These are phyloP conservation scores for Colletotrichum lini DNA, from an alignment of 2,329 filamentous ascomycete species.

Conservation along the genomic window DNA sequence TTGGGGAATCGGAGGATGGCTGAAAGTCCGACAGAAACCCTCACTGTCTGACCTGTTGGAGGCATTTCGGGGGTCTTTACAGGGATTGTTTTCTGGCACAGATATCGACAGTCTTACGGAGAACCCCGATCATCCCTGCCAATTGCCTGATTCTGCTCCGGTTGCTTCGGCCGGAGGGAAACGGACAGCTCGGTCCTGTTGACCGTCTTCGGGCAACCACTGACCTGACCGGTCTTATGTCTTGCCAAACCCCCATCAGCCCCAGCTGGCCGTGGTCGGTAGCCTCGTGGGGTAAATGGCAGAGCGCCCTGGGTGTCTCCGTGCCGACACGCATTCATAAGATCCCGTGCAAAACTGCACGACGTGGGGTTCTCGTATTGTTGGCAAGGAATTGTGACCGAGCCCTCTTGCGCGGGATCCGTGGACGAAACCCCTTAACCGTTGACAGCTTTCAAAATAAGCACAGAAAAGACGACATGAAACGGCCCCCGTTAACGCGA, in stretches of 20 bases:
- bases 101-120: slow-evolving; percentile 7
- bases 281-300: slow-evolving; percentile 9
- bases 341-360: neutral
- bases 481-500: neutral
- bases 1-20: slow-evolving; percentile 8
- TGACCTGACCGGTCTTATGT: slow-evolving; percentile 4
- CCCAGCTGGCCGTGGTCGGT: slow-evolving; percentile 20
- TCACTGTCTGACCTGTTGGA: neutral
- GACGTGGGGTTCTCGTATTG: neutral
- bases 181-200: slow-evolving; percentile 5
- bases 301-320: slow-evolving; percentile 1
- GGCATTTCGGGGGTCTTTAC: neutral
- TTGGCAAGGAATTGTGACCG: slow-evolving; percentile 16
- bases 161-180: slow-evolving; percentile 28
- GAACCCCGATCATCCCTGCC: neutral
- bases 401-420: neutral
- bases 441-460: neutral
- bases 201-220: neutral
- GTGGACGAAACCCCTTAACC: neutral
- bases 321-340: neutral
- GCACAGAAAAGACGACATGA: neutral
- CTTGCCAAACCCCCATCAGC: neutral
- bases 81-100: slow-evolving; percentile 18
- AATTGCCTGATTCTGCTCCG: slow-evolving; percentile 22
- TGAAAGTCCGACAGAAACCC: neutral